Evolutionary conservation across 2,329 filamentous ascomycete genomes (phyloP).

Genomic region (Dactylella cylindrospora): DNA sequence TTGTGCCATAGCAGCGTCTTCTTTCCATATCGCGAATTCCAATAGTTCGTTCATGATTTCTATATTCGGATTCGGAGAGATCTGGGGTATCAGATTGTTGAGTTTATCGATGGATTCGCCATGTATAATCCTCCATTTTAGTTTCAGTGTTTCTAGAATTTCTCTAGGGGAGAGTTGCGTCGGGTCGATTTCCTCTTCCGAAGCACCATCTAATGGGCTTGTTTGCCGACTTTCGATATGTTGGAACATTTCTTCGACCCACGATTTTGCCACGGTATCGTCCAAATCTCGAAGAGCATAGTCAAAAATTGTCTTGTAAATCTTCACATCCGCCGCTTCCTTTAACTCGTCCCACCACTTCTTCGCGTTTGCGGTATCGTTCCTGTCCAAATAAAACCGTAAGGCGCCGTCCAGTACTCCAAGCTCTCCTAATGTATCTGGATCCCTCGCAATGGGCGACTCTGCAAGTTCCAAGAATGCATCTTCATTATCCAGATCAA

Average conservation of each 20-base stretch:
- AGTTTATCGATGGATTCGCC: slow-evolving; percentile 33
- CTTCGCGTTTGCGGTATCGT: slow-evolving; percentile 30
- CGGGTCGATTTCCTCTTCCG: background rate
- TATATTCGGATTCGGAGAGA: slow-evolving; percentile 67
- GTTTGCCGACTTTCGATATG: slow-evolving; percentile 21
- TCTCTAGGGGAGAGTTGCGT: slow-evolving; percentile 13
- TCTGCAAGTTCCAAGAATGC: slow-evolving; percentile 25
- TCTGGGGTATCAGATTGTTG: slow-evolving; percentile 62
- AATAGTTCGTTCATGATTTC: slow-evolving; percentile 76
- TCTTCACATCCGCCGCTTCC: slow-evolving; percentile 14
- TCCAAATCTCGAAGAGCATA: slow-evolving; percentile 33
- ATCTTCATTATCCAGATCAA: slow-evolving; percentile 35
- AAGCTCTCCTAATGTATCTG: slow-evolving; percentile 19
- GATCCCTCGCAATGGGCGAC: slow-evolving; percentile 17
- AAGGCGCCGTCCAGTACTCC: slow-evolving; percentile 26
- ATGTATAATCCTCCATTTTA: slow-evolving; percentile 36
- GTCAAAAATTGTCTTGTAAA: slow-evolving; percentile 36
- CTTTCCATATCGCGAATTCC: slow-evolving; percentile 67
- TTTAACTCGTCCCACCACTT: slow-evolving; percentile 41
- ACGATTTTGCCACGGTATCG: slow-evolving; percentile 16
- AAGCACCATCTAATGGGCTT: background rate
- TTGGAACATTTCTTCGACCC: slow-evolving; percentile 31
- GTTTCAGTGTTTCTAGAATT: slow-evolving; percentile 27
- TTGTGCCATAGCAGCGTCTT: slow-evolving; percentile 71
- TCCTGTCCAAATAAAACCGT: slow-evolving; percentile 39